These are phyloP conservation scores for Apophysomyces elegans DNA, from an alignment of 371 early-diverging fungal genomes.

Conservation along the genomic window DNA sequence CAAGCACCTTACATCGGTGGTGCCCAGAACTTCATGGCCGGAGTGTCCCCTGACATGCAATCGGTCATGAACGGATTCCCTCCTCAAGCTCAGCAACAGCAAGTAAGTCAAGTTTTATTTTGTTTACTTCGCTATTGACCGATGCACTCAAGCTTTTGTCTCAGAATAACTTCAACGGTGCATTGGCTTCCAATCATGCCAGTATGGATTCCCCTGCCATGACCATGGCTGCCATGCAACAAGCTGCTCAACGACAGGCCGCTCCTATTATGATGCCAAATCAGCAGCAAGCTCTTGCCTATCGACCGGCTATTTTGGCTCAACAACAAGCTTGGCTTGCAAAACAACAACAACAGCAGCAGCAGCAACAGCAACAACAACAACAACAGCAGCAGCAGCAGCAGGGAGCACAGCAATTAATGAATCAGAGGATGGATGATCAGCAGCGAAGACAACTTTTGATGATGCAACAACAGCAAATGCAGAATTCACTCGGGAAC, in stretches of 20 bases:
- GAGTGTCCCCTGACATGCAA: slow-evolving; percentile 40
- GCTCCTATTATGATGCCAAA: slow-evolving; percentile 23
- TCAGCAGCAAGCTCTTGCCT: slow-evolving; percentile 19
- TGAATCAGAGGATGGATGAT: slow-evolving; percentile 30
- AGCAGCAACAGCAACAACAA: slow-evolving; percentile 21
- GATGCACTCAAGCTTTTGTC: slow-evolving; percentile 1
- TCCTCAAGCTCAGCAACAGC: slow-evolving; percentile 30
- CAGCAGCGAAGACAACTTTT: slow-evolving; percentile 32
- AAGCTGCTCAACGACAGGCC: slow-evolving; percentile 3
- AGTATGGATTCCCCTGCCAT: slow-evolving; percentile 21
- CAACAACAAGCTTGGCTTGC: slow-evolving; percentile 35
- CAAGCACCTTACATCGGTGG: slow-evolving; percentile 28
- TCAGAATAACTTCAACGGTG: slow-evolving; percentile 4
- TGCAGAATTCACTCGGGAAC: slow-evolving; percentile 18
- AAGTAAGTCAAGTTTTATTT: slow-evolving; percentile 16
- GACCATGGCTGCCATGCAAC: slow-evolving; percentile 17
- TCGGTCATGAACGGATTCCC: slow-evolving; percentile 28
- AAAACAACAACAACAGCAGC: slow-evolving; percentile 36
- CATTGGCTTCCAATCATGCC: slow-evolving; percentile 12
- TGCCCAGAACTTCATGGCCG: slow-evolving; percentile 33
- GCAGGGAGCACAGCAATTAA: slow-evolving; percentile 18
- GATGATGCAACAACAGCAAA: slow-evolving; percentile 34
- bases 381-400: slow-evolving; percentile 18
- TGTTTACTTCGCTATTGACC: neutral
- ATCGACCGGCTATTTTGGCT: slow-evolving; percentile 23